A percentile compares a stretch with the other conserved stretches of the same genome.
These are phyloP conservation scores for Nasturtium officinale DNA, from an alignment of 345 rosid genomes.

Conservation along the genomic window DNA sequence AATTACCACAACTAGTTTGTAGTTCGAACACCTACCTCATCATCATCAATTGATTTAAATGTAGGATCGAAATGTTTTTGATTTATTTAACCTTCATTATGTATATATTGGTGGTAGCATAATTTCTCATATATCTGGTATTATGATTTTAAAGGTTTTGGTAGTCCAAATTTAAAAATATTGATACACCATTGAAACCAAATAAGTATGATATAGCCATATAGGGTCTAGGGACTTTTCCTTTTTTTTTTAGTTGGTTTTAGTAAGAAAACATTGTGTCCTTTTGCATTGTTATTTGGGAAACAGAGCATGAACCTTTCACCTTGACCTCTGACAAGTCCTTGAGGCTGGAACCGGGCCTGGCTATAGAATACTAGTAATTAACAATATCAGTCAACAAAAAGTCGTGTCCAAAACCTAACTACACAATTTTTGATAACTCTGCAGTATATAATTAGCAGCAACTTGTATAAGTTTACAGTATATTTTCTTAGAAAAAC, in stretches of 20 bases:
- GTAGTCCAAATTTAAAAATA: not conserved
- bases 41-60: not conserved
- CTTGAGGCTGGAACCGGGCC: not conserved
- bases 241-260: not conserved
- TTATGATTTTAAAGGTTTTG: no score
- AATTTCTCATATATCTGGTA: not conserved
- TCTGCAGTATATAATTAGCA: not conserved
- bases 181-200: not conserved
- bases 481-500: not conserved
- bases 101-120: not conserved
- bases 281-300: not conserved
- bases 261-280: not conserved
- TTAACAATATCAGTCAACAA: not conserved
- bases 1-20: not conserved
- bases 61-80: not conserved
- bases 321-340: not conserved
- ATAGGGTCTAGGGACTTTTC: not conserved
- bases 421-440: not conserved
- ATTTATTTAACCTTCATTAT: no score
- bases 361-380: not conserved
- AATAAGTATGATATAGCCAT: not conserved
- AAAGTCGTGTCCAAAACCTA: not conserved
- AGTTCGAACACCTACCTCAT: slow-evolving; percentile 2
- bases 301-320: not conserved
- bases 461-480: not conserved